A percentile compares a stretch with the other conserved stretches of the same genome.
These are phyloP conservation scores for Albugo candida DNA, from an alignment of 352 stramenopile species.

Conservation along the genomic window DNA sequence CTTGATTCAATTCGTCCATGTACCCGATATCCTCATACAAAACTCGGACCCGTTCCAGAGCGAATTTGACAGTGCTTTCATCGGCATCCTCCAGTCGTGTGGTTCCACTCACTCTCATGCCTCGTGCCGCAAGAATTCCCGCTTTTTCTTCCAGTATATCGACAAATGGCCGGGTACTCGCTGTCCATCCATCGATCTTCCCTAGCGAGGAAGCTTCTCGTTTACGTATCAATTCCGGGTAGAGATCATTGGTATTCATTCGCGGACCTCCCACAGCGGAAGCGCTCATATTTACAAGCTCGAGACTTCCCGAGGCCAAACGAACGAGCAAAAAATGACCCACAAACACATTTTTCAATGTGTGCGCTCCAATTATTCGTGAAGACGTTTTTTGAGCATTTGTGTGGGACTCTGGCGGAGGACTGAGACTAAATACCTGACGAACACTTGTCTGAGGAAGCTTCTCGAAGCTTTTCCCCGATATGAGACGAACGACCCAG, in stretches of 20 bases:
- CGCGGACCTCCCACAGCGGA: slow-evolving; percentile 11
- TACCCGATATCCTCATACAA: slow-evolving; percentile 65
- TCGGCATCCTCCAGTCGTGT: slow-evolving; percentile 44
- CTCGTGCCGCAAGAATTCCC: slow-evolving; percentile 23
- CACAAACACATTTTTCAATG: slow-evolving; percentile 59
- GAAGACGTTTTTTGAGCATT: slow-evolving; percentile 11
- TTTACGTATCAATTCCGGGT: slow-evolving; percentile 26
- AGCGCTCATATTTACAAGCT: slow-evolving; percentile 62
- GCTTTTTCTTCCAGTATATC: slow-evolving; percentile 40
- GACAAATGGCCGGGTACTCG: slow-evolving; percentile 3
- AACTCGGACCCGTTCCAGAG: slow-evolving; percentile 51
- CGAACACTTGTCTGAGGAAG: slow-evolving; percentile 48
- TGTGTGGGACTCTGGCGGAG: slow-evolving; percentile 2
- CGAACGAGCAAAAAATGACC: slow-evolving; percentile 56
- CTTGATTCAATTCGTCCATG: slow-evolving; percentile 41
- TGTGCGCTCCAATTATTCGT: slow-evolving; percentile 27
- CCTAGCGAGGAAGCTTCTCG: not conserved
- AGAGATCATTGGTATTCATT: too few relatives aligned
- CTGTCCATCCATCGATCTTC: not conserved
- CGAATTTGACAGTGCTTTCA: slow-evolving; percentile 48
- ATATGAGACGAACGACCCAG: slow-evolving; percentile 39
- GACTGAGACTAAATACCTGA: slow-evolving; percentile 60
- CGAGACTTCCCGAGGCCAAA: slow-evolving; percentile 44
- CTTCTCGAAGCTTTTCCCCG: slow-evolving; percentile 32
- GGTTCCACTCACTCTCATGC: slow-evolving; percentile 39